Percentiles rank a stretch among this genome's conserved stretches.
phyloP scores from a whole-genome alignment of 345 rosid species.

The Mercurialis annua region DNA sequence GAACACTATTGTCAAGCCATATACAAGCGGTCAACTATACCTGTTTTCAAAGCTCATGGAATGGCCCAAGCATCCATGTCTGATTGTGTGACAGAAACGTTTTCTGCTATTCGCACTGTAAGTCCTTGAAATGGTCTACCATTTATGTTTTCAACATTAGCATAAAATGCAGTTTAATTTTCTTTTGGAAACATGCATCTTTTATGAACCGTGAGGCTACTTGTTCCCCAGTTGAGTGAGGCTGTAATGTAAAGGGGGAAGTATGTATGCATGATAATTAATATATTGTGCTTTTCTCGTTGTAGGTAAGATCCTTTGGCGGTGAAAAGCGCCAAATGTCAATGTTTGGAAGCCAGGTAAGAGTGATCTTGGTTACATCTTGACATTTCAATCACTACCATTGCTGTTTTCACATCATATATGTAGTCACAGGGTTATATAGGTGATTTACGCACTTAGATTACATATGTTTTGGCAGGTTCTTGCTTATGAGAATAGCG shows the following conservation, averaged over 20 bases:
- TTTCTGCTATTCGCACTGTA: constrained; percentile 94
- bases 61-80: constrained; percentile 88
- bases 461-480: constrained; percentile 51
- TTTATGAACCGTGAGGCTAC: constrained; percentile 2
- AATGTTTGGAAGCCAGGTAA: constrained; percentile 79
- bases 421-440: neutral
- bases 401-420: neutral
- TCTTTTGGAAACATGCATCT: neutral
- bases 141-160: neutral
- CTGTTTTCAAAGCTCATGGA: constrained; percentile 84
- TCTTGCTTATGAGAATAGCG: constrained; percentile 75
- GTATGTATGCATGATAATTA: constrained; percentile 8
- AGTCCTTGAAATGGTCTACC: constrained; percentile 28
- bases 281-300: constrained; percentile 17
- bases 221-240: constrained; percentile 7
- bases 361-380: constrained; percentile 15
- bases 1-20: constrained; percentile 45
- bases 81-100: constrained; percentile 88
- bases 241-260: constrained; percentile 10
- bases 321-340: constrained; percentile 94
- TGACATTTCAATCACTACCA: neutral
- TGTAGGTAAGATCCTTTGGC: constrained; percentile 92
- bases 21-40: constrained; percentile 84
- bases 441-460: constrained; percentile 16
- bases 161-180: neutral